phyloP scores from a whole-genome alignment of 768 basidiomycete genomes.

The Amanita polypyramis region DNA sequence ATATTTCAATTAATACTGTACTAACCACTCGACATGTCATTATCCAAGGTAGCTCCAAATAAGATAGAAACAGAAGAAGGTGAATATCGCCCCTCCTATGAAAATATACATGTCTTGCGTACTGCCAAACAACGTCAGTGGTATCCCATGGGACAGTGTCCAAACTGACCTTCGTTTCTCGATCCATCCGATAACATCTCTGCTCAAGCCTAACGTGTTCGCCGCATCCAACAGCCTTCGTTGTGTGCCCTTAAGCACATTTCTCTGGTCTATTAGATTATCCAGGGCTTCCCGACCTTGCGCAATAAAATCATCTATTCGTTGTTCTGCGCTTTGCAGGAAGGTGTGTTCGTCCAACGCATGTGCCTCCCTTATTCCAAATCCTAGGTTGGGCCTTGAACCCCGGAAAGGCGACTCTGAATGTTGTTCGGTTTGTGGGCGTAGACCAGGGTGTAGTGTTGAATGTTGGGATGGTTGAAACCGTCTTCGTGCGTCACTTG shows the following conservation, averaged over 20 bases:
- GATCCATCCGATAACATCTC: constrained; percentile 96
- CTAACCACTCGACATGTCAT: constrained; percentile 9
- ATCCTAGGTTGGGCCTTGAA: constrained; percentile 41
- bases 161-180: constrained; percentile 76
- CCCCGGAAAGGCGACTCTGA: constrained; percentile 84
- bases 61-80: constrained; percentile 87
- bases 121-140: constrained; percentile 28
- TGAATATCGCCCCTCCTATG: constrained; percentile 71
- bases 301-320: constrained; percentile 83
- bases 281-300: constrained; percentile 90
- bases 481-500: constrained; percentile 58
- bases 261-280: constrained; percentile 86
- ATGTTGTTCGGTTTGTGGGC: constrained; percentile 35
- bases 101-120: constrained; percentile 97
- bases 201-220: constrained; percentile 88
- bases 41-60: constrained; percentile 87
- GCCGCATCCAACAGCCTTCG: constrained; percentile 79
- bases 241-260: constrained; percentile 92
- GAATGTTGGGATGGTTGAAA: constrained; percentile 41
- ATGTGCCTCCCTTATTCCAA: constrained; percentile 56
- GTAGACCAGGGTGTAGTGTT: constrained; percentile 43
- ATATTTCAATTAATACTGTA: no score
- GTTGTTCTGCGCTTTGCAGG: constrained; percentile 68
- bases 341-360: constrained; percentile 87
- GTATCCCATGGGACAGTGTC: not conserved